A percentile compares a stretch with the other conserved stretches of the same genome.
Evolutionary conservation across 192 early-diverging fungal species (phyloP).

Genomic region (Umbelopsis vinacea): DNA sequence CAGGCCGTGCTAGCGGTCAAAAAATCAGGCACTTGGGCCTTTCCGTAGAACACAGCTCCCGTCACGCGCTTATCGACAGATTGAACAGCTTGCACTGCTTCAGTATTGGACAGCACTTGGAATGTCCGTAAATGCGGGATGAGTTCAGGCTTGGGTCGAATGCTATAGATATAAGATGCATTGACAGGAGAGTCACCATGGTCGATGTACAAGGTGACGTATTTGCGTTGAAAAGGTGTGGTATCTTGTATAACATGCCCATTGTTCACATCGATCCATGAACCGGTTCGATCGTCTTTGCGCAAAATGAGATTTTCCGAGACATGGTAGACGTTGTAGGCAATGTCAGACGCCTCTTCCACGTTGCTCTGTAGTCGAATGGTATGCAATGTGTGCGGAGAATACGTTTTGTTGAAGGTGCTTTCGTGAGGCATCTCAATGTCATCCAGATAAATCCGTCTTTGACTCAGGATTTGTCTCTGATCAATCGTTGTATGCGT

Average conservation of each 20-base stretch:
- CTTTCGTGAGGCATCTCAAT: neutral
- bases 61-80: neutral
- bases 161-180: constrained; percentile 2
- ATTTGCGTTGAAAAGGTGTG: constrained; percentile 4
- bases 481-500: constrained; percentile 5
- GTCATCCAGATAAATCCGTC: neutral
- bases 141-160: constrained; percentile 1
- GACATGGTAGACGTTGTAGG: neutral
- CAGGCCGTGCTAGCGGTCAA: neutral
- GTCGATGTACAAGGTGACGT: neutral
- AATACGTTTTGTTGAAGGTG: neutral
- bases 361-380: constrained; percentile 7
- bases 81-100: neutral
- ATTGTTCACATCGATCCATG: constrained; percentile 18
- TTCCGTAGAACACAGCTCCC: neutral
- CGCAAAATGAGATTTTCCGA: neutral
- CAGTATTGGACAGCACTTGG: neutral
- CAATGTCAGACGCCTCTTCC: constrained; percentile 1
- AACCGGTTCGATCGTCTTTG: neutral
- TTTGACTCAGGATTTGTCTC: neutral
- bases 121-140: neutral
- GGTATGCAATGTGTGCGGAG: neutral
- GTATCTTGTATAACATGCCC: constrained; percentile 9
- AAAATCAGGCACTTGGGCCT: neutral
- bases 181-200: constrained; percentile 6